These are phyloP conservation scores for Elaeis guineensis DNA, from an alignment of 176 grass and related monocot genomes.

Conservation along the genomic window DNA sequence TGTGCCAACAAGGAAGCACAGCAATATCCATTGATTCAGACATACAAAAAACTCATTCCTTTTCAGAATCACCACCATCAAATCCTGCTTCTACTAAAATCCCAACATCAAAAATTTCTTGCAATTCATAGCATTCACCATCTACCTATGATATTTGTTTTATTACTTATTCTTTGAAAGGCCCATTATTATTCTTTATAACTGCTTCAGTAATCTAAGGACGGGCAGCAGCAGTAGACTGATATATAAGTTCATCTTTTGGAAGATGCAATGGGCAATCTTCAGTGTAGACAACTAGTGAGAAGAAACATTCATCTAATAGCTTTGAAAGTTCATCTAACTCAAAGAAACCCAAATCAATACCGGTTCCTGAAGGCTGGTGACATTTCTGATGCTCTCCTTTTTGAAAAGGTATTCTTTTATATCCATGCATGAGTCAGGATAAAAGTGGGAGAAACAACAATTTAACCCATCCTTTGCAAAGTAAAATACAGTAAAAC, in stretches of 20 bases:
- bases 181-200: conserved; percentile 50
- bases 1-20: conserved; percentile 84
- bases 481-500: too few species aligned
- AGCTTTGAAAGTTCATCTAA: conserved; percentile 6
- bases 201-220: conserved; percentile 86
- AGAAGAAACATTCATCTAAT: conserved; percentile 46
- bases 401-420: too few species aligned
- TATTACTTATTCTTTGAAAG: conserved; percentile 73
- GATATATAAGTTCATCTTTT: background rate
- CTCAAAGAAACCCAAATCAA: conserved; percentile 52
- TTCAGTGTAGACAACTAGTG: conserved; percentile 75
- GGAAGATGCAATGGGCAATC: conserved; percentile 25
- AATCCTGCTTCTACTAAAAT: conserved; percentile 40
- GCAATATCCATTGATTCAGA: conserved; percentile 77
- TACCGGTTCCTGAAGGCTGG: too few species aligned
- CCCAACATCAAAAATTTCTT: conserved; percentile 80
- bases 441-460: too few species aligned
- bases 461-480: too few species aligned
- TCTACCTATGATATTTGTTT: conserved; percentile 77
- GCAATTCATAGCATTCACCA: conserved; percentile 63
- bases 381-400: too few species aligned
- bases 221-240: conserved; percentile 23
- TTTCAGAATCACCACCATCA: conserved; percentile 14
- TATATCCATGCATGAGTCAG: too few species aligned
- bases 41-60: conserved; percentile 97